Percentiles rank a stretch among this genome's conserved stretches.
Evolutionary conservation across 768 basidiomycete species (phyloP).

Genomic region (Solioccasus polychromus): DNA sequence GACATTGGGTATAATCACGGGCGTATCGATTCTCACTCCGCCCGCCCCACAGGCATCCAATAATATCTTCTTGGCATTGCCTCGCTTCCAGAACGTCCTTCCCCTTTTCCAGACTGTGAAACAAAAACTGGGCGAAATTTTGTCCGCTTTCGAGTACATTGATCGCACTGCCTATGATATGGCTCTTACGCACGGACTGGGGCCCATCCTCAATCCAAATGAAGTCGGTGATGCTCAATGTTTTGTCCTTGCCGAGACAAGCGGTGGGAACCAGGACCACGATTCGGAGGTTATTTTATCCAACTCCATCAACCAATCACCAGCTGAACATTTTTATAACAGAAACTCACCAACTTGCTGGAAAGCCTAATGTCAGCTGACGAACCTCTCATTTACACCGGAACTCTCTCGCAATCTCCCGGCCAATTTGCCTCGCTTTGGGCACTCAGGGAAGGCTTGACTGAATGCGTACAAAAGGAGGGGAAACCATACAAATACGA

Average conservation of each 20-base stretch:
- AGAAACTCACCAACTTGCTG: slow-evolving; percentile 85
- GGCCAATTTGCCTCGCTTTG: slow-evolving; percentile 88
- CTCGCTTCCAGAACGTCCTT: slow-evolving; percentile 82
- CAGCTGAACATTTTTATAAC: slow-evolving; percentile 12
- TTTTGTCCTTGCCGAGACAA: slow-evolving; percentile 93
- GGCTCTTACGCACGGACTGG: slow-evolving; percentile 79
- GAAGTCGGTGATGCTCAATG: slow-evolving; percentile 78
- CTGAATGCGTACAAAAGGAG: slow-evolving; percentile 90
- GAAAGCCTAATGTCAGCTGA: slow-evolving; percentile 75
- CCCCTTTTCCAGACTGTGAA: slow-evolving; percentile 83
- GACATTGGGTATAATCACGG: slow-evolving; percentile 93
- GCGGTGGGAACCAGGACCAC: slow-evolving; percentile 88
- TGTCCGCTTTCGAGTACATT: slow-evolving; percentile 96
- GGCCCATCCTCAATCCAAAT: slow-evolving; percentile 68
- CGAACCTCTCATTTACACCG: slow-evolving; percentile 77
- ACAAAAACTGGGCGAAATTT: slow-evolving; percentile 83
- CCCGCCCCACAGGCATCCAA: slow-evolving; percentile 79
- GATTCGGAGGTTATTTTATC: slow-evolving; percentile 74
- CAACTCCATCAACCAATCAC: slow-evolving; percentile 4
- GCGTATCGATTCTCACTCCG: slow-evolving; percentile 90
- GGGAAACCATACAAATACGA: slow-evolving; percentile 98
- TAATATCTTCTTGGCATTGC: slow-evolving; percentile 88
- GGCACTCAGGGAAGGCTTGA: slow-evolving; percentile 87
- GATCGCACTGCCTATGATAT: slow-evolving; percentile 84
- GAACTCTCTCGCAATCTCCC: slow-evolving; percentile 87